These are phyloP conservation scores for Grifola frondosa DNA, from an alignment of 1,284 basidiomycete species.

Conservation along the genomic window DNA sequence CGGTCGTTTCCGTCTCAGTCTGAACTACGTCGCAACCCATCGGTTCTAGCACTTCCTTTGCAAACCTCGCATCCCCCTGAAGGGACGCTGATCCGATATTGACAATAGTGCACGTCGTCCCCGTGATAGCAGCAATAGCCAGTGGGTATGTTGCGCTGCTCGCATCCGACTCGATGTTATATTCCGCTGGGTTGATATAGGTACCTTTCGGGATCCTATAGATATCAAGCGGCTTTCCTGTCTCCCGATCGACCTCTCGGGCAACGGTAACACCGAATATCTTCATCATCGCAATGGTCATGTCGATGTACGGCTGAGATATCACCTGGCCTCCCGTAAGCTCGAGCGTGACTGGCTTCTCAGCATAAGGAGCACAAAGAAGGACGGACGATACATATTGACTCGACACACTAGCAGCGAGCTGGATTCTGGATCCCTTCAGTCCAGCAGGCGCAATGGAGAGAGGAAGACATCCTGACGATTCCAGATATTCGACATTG, in stretches of 20 bases:
- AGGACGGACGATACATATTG: constrained; percentile 99
- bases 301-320: constrained; percentile 99
- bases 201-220: constrained; percentile 86
- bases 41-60: constrained; percentile 86
- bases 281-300: constrained; percentile 98
- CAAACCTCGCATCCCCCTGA: constrained; percentile 96
- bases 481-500: constrained; percentile 77
- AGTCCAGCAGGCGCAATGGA: constrained; percentile 85
- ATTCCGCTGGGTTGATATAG: constrained; percentile 79
- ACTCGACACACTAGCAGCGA: constrained; percentile 93
- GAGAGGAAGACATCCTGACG: constrained; percentile 86
- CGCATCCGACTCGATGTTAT: constrained; percentile 95
- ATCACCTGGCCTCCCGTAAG: constrained; percentile 93
- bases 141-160: constrained; percentile 96
- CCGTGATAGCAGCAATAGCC: constrained; percentile 95
- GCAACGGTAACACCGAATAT: constrained; percentile 87
- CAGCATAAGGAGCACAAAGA: constrained; percentile 93
- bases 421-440: constrained; percentile 79
- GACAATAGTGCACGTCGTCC: constrained; percentile 88
- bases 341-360: constrained; percentile 80
- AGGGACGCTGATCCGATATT: constrained; percentile 91
- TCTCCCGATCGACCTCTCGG: constrained; percentile 63
- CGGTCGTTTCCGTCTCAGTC: constrained; percentile 88
- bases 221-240: constrained; percentile 69
- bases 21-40: constrained; percentile 96